Percentiles rank a stretch among this genome's conserved stretches.
Evolutionary conservation across 768 basidiomycete species (phyloP).

Genomic region (Melanogaster broomeanus): DNA sequence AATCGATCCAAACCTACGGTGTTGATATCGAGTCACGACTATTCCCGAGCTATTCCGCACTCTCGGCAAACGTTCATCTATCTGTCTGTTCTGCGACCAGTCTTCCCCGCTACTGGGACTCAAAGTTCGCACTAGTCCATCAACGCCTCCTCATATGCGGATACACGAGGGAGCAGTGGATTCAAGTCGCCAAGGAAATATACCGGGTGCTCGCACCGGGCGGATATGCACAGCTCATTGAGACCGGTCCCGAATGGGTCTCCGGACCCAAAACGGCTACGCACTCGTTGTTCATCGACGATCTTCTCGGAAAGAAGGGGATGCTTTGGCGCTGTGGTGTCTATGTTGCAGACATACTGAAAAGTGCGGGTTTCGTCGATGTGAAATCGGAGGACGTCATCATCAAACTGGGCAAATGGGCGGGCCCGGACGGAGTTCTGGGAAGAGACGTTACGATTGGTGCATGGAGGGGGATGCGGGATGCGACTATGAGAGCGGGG

Average conservation of each 20-base stretch:
- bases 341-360: slow-evolving; percentile 22
- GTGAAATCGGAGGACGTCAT: slow-evolving; percentile 16
- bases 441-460: slow-evolving; percentile 15
- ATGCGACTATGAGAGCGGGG: slow-evolving; percentile 18
- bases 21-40: slow-evolving; percentile 27
- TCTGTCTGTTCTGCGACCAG: slow-evolving; percentile 22
- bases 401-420: slow-evolving; percentile 27
- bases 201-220: slow-evolving; percentile 34
- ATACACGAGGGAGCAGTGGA: slow-evolving; percentile 32
- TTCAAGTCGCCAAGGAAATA: slow-evolving; percentile 23
- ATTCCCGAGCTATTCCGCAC: slow-evolving; percentile 9
- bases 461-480: slow-evolving; percentile 25
- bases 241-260: slow-evolving; percentile 19
- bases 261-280: slow-evolving; percentile 13
- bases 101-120: slow-evolving; percentile 33
- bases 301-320: slow-evolving; percentile 6
- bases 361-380: slow-evolving; percentile 14
- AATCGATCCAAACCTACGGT: slow-evolving; percentile 22
- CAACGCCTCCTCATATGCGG: slow-evolving; percentile 34
- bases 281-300: slow-evolving; percentile 10
- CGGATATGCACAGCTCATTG: slow-evolving; percentile 35
- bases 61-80: slow-evolving; percentile 19
- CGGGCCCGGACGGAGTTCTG: slow-evolving; percentile 20
- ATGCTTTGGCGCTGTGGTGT: slow-evolving; percentile 9
- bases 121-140: slow-evolving; percentile 32